These are phyloP conservation scores for Tetrapisispora iriomotensis DNA, from an alignment of 805 yeast genomes.

Conservation along the genomic window DNA sequence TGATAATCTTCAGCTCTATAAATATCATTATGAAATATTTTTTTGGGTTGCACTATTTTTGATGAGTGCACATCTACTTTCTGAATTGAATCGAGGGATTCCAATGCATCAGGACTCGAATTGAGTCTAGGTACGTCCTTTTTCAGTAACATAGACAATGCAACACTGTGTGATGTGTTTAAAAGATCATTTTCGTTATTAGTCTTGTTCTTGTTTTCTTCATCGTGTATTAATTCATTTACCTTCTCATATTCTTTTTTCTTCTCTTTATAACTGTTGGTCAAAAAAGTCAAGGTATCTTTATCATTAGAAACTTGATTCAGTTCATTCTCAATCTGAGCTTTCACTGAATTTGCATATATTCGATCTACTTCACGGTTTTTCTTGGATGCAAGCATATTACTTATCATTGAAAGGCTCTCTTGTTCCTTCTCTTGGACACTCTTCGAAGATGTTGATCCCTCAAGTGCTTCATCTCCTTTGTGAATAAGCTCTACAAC, in stretches of 20 bases:
- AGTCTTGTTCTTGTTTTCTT: not conserved
- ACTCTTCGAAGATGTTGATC: no score
- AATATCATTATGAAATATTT: not conserved
- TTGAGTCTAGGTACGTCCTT: not conserved
- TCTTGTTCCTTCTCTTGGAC: no score
- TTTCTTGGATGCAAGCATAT: not conserved
- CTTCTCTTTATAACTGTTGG: not conserved
- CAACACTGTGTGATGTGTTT: not conserved
- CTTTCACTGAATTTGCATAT: constrained; percentile 1
- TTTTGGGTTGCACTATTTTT: not conserved
- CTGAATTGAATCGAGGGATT: not conserved
- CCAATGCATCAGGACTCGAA: not conserved
- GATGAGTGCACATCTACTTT: not conserved
- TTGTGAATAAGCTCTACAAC: not conserved
- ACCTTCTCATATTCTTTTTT: not conserved
- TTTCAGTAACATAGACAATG: not conserved
- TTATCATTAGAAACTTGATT: not conserved
- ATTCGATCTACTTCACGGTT: constrained; percentile 1
- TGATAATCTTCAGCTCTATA: not conserved
- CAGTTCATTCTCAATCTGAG: not conserved
- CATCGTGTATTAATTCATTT: not conserved
- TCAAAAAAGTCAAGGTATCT: not conserved
- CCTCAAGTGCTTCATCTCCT: not conserved
- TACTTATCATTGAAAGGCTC: not conserved
- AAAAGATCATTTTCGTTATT: not conserved